Conservation (phyloP, 345 rosid genomes). For the Psidium friedrichsthalianum region DNA sequence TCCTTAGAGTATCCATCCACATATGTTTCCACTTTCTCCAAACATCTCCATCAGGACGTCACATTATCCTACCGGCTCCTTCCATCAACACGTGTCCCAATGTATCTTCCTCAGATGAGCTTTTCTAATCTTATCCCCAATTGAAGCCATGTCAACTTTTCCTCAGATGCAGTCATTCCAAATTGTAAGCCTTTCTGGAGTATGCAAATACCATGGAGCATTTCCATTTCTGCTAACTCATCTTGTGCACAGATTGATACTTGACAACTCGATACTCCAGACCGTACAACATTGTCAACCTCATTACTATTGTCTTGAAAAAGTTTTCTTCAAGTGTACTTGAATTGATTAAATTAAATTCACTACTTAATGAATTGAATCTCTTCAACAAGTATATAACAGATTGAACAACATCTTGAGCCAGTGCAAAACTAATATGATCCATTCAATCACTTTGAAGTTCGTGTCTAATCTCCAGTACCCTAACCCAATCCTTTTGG, state of each 20-base stretch:
- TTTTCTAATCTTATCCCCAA: not conserved
- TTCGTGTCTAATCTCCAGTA: not conserved
- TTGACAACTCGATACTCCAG: not conserved
- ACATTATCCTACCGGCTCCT: not conserved
- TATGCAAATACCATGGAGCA: not conserved
- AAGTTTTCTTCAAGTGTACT: fast-evolving
- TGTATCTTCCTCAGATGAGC: not conserved
- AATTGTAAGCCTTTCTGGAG: not conserved
- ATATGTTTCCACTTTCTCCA: not conserved
- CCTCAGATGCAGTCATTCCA: not conserved
- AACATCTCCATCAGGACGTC: not conserved
- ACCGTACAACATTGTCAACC: not conserved
- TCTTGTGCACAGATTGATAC: not conserved
- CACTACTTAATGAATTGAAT: not conserved
- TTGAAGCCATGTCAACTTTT: not conserved
- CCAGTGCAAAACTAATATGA: not conserved
- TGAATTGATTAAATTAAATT: not conserved
- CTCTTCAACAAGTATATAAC: not conserved
- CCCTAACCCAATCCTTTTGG: not conserved
- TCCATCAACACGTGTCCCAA: not conserved
- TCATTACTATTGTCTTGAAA: not conserved
- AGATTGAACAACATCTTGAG: not conserved
- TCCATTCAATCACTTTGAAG: not conserved
- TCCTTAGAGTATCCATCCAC: not conserved
- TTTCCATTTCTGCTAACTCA: not conserved